Evolutionary conservation across 1,284 basidiomycete genomes (phyloP).

Genomic region (Takashimella tepidaria): DNA sequence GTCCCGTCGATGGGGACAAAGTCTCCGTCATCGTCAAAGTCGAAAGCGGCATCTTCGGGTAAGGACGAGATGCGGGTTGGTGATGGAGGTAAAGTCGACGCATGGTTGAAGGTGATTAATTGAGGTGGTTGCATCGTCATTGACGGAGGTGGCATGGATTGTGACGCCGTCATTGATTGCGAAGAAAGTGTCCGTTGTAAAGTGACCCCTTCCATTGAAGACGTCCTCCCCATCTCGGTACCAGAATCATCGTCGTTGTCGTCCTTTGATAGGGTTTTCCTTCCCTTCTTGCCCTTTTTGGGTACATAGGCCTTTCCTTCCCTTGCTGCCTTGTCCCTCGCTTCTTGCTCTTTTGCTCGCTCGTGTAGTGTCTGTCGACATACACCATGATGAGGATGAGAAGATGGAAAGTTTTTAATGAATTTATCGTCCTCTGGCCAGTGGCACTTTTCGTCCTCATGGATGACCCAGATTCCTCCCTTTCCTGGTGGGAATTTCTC

Average conservation of each 20-base stretch:
- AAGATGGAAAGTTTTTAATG: constrained; percentile 43
- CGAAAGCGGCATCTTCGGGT: constrained; percentile 7
- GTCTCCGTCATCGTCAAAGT: constrained; percentile 36
- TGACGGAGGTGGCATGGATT: not conserved
- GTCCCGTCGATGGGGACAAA: constrained; percentile 24
- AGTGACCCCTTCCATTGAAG: constrained; percentile 2
- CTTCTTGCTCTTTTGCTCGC: constrained; percentile 33
- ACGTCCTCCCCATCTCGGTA: constrained; percentile 19
- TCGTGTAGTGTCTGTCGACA: constrained; percentile 44
- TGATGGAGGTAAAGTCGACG: not conserved
- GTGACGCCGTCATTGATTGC: not conserved
- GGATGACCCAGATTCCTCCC: constrained; percentile 48
- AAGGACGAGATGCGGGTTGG: not conserved
- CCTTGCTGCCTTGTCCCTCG: constrained; percentile 35
- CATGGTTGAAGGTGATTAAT: not conserved
- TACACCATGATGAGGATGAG: constrained; percentile 35
- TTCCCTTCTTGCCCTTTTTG: constrained; percentile 44
- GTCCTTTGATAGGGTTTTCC: constrained; percentile 18
- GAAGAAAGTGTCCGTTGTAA: not conserved
- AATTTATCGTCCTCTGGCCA: constrained; percentile 45
- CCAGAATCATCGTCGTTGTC: constrained; percentile 14
- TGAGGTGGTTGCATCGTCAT: not conserved
- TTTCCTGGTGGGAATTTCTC: constrained; percentile 45
- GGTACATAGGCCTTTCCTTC: constrained; percentile 41
- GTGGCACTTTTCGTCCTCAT: constrained; percentile 42